Evolutionary conservation across 2,329 filamentous ascomycete species (phyloP).

Genomic region (Aspergillus caelatus): DNA sequence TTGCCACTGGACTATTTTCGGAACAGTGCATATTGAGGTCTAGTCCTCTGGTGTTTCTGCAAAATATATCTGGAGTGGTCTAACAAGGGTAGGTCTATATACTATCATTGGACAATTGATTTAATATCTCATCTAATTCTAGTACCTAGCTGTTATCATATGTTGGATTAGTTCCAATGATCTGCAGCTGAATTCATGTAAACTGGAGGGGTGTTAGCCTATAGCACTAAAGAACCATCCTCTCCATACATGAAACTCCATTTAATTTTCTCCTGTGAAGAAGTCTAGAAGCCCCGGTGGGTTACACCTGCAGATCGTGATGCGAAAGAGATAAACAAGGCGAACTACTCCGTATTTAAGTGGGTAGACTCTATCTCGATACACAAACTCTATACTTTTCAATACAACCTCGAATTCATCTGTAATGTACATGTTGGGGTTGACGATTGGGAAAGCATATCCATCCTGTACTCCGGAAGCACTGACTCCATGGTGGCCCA

Average conservation of each 20-base stretch:
- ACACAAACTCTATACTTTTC: not conserved
- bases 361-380: not conserved
- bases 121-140: not conserved
- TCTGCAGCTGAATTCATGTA: not conserved
- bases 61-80: not conserved
- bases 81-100: no score
- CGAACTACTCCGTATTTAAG: not conserved
- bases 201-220: not conserved
- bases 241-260: not conserved
- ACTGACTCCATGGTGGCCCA: not conserved
- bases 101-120: not conserved
- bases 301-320: not conserved
- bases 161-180: not conserved
- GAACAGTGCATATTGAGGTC: slow-evolving; percentile 1
- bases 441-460: not conserved
- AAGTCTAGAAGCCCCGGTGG: not conserved
- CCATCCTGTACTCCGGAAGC: not conserved
- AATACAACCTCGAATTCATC: not conserved
- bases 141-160: not conserved
- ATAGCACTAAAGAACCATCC: not conserved
- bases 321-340: not conserved
- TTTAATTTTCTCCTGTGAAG: not conserved
- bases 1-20: slow-evolving; percentile 20
- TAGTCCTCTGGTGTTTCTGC: not conserved
- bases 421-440: not conserved